Conservation (phyloP, 495 filamentous ascomycete genomes). For the Penicillium diatomitis region DNA sequence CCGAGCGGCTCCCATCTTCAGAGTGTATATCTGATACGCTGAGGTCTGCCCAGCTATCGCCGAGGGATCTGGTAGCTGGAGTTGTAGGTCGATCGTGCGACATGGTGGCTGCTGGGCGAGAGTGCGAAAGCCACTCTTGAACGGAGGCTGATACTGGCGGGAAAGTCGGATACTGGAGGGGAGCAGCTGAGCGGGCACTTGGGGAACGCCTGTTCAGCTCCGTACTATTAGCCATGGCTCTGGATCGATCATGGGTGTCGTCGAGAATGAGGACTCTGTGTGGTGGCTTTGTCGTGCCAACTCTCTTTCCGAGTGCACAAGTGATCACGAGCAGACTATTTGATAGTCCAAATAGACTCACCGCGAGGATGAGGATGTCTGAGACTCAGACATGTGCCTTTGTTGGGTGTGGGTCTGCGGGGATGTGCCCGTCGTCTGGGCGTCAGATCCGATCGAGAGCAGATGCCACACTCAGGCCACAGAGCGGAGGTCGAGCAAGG, state of each 20-base stretch:
- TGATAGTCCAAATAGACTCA: not conserved
- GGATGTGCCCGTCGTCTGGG: slow-evolving; percentile 4
- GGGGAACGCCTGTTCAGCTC: slow-evolving; percentile 26
- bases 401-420: slow-evolving; percentile 3
- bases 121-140: slow-evolving; percentile 41
- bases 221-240: slow-evolving; percentile 35
- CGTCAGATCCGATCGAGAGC: not conserved
- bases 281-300: too few species aligned
- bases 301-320: too few species aligned
- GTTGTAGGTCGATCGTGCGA: slow-evolving; percentile 23
- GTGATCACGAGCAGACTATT: not conserved
- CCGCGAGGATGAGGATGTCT: slow-evolving; percentile 1
- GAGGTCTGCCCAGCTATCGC: slow-evolving; percentile 41
- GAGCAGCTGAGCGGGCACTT: slow-evolving; percentile 20
- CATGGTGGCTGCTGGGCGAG: slow-evolving; percentile 35
- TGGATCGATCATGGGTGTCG: slow-evolving; percentile 1
- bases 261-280: too few species aligned
- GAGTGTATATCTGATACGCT: slow-evolving; percentile 38
- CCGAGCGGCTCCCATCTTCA: slow-evolving; percentile 37
- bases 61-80: slow-evolving; percentile 22
- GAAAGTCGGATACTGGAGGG: slow-evolving; percentile 37
- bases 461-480: not conserved
- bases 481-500: not conserved
- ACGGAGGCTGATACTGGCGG: slow-evolving; percentile 38
- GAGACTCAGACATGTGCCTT: slow-evolving; percentile 5